These are phyloP conservation scores for Exophiala calicioides DNA, from an alignment of 2,329 filamentous ascomycete species.

Conservation along the genomic window DNA sequence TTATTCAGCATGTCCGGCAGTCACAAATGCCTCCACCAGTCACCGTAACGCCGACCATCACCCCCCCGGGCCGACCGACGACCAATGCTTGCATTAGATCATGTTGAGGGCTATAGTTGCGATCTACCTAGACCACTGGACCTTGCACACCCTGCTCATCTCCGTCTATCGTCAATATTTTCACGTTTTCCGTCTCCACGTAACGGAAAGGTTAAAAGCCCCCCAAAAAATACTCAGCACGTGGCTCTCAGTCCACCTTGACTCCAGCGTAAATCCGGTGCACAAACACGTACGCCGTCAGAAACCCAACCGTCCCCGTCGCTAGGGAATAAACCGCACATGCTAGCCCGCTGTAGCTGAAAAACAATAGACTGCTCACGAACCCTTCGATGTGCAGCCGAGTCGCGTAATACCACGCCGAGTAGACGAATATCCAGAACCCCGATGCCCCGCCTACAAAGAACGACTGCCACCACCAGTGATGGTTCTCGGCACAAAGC, in stretches of 20 bases:
- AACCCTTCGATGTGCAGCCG: constrained; percentile 81
- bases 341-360: constrained; percentile 79
- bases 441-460: constrained; percentile 73
- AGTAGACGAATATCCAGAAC: constrained; percentile 80
- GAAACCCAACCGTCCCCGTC: constrained; percentile 80
- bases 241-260: constrained; percentile 32
- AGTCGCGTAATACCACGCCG: constrained; percentile 78
- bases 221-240: too few relatives aligned
- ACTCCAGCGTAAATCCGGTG: constrained; percentile 64
- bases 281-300: constrained; percentile 82
- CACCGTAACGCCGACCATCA: too few relatives aligned
- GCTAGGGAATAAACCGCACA: constrained; percentile 79
- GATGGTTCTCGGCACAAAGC: constrained; percentile 81
- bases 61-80: too few relatives aligned
- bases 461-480: constrained; percentile 94
- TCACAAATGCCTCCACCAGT: too few relatives aligned
- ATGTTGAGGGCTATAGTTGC: constrained; percentile 3
- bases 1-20: too few relatives aligned
- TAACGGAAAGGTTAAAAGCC: too few relatives aligned
- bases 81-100: constrained; percentile 1
- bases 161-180: constrained; percentile 6
- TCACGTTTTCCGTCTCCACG: too few relatives aligned
- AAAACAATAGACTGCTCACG: constrained; percentile 77
- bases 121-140: too few relatives aligned
- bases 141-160: constrained; percentile 7